Percentiles rank a stretch among this genome's conserved stretches.
Evolutionary conservation across 306 rosid species (phyloP).

Genomic region (Amphicarpaea edgeworthii): DNA sequence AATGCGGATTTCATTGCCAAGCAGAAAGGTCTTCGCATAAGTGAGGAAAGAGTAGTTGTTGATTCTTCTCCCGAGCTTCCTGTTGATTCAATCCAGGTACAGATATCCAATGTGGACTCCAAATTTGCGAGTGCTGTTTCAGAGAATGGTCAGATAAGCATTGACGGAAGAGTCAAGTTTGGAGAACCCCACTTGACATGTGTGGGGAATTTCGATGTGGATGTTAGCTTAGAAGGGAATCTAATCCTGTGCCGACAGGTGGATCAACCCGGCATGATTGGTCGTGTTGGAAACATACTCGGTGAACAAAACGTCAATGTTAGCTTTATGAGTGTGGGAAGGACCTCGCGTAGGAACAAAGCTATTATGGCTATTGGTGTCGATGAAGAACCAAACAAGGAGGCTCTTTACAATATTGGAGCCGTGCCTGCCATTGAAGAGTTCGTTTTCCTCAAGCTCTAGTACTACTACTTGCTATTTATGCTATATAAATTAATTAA

Average conservation of each 20-base stretch:
- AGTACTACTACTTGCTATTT: neutral
- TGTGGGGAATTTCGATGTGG: conserved; percentile 76
- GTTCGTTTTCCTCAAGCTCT: conserved; percentile 84
- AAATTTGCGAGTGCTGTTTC: conserved; percentile 77
- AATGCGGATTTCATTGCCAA: conserved; percentile 91
- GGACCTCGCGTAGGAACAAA: conserved; percentile 62
- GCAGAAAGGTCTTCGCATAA: conserved; percentile 79
- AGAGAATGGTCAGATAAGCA: conserved; percentile 65
- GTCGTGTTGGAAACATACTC: conserved; percentile 78
- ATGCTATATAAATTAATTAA: no score
- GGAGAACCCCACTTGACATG: conserved; percentile 75
- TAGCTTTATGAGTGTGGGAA: conserved; percentile 93
- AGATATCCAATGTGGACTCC: conserved; percentile 69
- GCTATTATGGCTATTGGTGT: conserved; percentile 96
- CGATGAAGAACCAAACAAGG: conserved; percentile 80
- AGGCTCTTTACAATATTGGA: conserved; percentile 68
- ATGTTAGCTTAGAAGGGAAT: conserved; percentile 91
- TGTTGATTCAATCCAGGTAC: conserved; percentile 73
- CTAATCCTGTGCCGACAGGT: conserved; percentile 79
- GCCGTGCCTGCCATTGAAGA: conserved; percentile 77
- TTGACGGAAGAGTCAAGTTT: conserved; percentile 85
- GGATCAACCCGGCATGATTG: conserved; percentile 97
- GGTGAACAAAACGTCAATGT: conserved; percentile 80
- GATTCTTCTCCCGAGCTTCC: conserved; percentile 76
- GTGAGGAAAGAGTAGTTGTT: conserved; percentile 66